Conservation (phyloP, 2,329 filamentous ascomycete species). For the Aureobasidium vineae region DNA sequence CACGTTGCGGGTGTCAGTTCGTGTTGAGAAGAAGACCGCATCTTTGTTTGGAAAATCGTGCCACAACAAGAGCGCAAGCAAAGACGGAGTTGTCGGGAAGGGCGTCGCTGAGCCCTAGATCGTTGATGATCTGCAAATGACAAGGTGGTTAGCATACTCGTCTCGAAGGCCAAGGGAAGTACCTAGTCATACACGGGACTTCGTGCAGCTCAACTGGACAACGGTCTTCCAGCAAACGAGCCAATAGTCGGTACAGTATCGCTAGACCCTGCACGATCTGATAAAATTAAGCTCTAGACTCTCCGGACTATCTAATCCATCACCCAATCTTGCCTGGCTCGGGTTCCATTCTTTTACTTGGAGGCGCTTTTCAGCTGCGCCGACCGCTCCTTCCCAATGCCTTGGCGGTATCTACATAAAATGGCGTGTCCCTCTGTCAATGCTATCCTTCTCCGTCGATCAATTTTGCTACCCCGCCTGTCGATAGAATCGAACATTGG, state of each 20-base stretch:
- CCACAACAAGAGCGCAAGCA: not conserved
- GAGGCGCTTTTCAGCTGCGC: not conserved
- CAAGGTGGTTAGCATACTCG: not conserved
- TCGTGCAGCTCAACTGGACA: not conserved
- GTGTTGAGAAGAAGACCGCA: not conserved
- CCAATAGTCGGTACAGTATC: not conserved
- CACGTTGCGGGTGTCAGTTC: not conserved
- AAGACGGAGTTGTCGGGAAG: not conserved
- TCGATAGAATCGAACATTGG: not conserved
- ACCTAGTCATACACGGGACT: not conserved
- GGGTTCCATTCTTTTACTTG: slow-evolving; percentile 1
- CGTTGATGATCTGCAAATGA: not conserved
- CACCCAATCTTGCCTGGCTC: slow-evolving; percentile 23
- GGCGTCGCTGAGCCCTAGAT: not conserved
- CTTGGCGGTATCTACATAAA: slow-evolving; percentile 19
- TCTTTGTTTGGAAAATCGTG: not conserved
- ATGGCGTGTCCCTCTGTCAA: slow-evolving; percentile 1
- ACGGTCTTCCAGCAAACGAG: not conserved
- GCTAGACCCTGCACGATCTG: slow-evolving; percentile 13
- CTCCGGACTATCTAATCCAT: slow-evolving; percentile 22
- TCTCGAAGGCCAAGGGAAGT: not conserved
- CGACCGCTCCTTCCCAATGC: not conserved
- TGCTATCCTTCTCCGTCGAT: slow-evolving; percentile 2
- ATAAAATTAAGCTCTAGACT: slow-evolving; percentile 3
- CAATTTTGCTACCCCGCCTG: not conserved